Evolutionary conservation across 306 rosid genomes (phyloP).

Genomic region (Nissolia schottii): DNA sequence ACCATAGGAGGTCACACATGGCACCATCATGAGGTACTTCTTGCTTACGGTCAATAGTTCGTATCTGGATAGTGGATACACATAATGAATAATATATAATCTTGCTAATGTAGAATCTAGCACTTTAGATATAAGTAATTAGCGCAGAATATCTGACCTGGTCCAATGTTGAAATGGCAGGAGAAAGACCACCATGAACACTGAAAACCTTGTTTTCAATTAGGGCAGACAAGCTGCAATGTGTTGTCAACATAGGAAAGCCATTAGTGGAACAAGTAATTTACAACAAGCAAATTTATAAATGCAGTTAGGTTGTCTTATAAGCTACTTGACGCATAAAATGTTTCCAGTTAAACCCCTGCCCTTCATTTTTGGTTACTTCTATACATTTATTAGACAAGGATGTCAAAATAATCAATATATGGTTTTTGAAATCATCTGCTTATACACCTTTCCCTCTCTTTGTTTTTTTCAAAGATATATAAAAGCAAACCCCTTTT

Average conservation of each 20-base stretch:
- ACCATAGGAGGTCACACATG: conserved; percentile 99
- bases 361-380: background rate
- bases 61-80: conserved; percentile 65
- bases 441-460: background rate
- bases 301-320: conserved; percentile 5
- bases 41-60: conserved; percentile 95
- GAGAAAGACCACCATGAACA: conserved; percentile 99
- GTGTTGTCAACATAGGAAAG: conserved; percentile 18
- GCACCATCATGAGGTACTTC: conserved; percentile 99
- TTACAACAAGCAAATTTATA: background rate
- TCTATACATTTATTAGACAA: background rate
- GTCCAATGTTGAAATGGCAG: conserved; percentile 91
- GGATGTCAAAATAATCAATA: background rate
- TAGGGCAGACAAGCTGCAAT: conserved; percentile 84
- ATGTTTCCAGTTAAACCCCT: conserved; percentile 1
- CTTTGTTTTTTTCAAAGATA: background rate
- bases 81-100: background rate
- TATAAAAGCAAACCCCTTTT: background rate
- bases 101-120: background rate
- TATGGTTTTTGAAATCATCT: background rate
- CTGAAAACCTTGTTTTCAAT: conserved; percentile 93
- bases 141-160: conserved; percentile 53
- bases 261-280: conserved; percentile 15
- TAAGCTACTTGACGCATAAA: conserved; percentile 16
- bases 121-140: conserved; percentile 3